Conservation (phyloP, 108 stramenopile species). For the Nitzschia sp. region DNA sequence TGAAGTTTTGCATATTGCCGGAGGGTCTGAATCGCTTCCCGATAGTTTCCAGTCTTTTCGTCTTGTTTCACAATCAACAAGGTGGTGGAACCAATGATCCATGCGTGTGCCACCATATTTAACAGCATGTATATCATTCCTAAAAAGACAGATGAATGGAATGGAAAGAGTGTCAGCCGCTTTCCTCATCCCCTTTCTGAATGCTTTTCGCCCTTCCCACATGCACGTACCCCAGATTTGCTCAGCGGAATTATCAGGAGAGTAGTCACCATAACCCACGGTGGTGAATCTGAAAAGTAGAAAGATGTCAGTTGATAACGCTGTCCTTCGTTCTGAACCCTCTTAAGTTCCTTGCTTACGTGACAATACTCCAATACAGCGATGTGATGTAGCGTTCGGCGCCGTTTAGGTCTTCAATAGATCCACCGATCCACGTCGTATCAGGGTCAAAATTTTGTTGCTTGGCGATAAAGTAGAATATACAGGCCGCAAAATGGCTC, state of each 20-base stretch:
- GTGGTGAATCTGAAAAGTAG: background rate
- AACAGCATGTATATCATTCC: constrained; percentile 49
- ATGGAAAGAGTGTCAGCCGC: constrained; percentile 9
- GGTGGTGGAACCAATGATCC: constrained; percentile 64
- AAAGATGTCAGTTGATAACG: no score
- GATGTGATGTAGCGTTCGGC: constrained; percentile 32
- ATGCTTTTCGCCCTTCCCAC: constrained; percentile 55
- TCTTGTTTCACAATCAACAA: constrained; percentile 56
- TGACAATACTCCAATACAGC: constrained; percentile 52
- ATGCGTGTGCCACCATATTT: constrained; percentile 45
- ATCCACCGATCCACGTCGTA: constrained; percentile 25
- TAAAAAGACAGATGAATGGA: background rate
- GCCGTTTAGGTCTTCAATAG: background rate
- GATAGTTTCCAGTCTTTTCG: constrained; percentile 51
- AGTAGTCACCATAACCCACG: constrained; percentile 48
- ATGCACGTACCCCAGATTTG: constrained; percentile 43
- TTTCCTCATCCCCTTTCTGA: constrained; percentile 43
- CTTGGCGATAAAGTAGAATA: constrained; percentile 57
- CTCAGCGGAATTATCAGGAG: constrained; percentile 48
- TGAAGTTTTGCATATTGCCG: constrained; percentile 38
- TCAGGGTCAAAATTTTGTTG: constrained; percentile 35
- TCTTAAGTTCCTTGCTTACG: no score
- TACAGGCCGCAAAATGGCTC: constrained; percentile 52
- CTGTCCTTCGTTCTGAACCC: no score
- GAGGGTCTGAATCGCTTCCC: constrained; percentile 33